A percentile compares a stretch with the other conserved stretches of the same genome.
phyloP scores from a whole-genome alignment of 768 basidiomycete genomes.

The Amyloporia xantha region DNA sequence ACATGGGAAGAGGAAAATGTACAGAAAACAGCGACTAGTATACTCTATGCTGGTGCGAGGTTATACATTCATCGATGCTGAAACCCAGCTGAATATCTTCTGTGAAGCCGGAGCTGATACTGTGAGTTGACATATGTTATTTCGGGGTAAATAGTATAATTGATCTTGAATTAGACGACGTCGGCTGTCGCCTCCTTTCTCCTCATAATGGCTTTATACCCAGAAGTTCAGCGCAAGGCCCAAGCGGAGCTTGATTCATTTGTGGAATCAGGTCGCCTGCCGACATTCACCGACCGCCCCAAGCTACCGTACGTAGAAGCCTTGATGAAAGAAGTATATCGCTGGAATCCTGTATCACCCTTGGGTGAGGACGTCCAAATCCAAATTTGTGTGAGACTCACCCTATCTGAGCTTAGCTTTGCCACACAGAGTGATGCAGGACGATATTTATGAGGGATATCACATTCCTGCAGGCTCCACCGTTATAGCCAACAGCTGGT shows the following conservation, averaged over 20 bases:
- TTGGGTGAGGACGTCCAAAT: constrained; percentile 8
- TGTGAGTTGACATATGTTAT: neutral
- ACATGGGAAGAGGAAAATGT: constrained; percentile 12
- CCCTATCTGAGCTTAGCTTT: neutral
- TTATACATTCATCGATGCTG: neutral
- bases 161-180: neutral
- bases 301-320: constrained; percentile 14
- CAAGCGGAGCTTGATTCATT: constrained; percentile 27
- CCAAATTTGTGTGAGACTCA: neutral
- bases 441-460: constrained; percentile 51
- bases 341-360: constrained; percentile 24
- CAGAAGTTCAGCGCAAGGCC: constrained; percentile 20
- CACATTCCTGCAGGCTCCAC: constrained; percentile 52
- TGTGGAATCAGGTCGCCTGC: neutral
- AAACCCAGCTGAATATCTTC: neutral
- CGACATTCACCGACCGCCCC: neutral
- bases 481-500: constrained; percentile 53
- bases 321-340: constrained; percentile 14
- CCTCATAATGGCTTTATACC: constrained; percentile 25
- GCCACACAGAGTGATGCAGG: constrained; percentile 15
- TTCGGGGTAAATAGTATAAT: neutral
- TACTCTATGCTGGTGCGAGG: constrained; percentile 14
- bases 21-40: constrained; percentile 12
- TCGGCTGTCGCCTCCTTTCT: constrained; percentile 14
- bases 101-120: constrained; percentile 14